A percentile compares a stretch with the other conserved stretches of the same genome.
phyloP scores from a whole-genome alignment of 1,284 basidiomycete species.

The Microbotryum violaceum region DNA sequence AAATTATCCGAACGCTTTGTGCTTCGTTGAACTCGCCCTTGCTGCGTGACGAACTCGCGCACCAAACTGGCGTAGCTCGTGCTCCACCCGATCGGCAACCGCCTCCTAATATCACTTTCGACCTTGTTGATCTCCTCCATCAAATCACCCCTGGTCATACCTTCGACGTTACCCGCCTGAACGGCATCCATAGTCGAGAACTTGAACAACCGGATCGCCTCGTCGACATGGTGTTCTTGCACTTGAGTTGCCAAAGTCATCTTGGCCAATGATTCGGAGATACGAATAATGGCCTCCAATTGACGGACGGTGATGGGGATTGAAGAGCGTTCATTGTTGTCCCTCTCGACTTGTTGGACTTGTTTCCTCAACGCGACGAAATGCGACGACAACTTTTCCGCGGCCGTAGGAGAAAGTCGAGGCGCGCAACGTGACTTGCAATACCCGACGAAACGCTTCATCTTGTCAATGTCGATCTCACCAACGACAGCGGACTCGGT shows the following conservation, averaged over 20 bases:
- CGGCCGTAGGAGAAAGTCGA: constrained; percentile 80
- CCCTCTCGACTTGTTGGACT: constrained; percentile 90
- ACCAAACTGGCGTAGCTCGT: constrained; percentile 90
- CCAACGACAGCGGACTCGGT: constrained; percentile 65
- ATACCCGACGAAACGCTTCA: constrained; percentile 95
- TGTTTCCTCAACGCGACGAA: constrained; percentile 92
- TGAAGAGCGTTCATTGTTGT: constrained; percentile 94
- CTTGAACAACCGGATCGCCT: constrained; percentile 96
- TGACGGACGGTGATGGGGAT: constrained; percentile 96
- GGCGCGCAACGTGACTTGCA: constrained; percentile 98
- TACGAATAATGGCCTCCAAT: constrained; percentile 97
- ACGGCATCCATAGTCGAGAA: constrained; percentile 99
- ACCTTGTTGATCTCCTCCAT: constrained; percentile 91
- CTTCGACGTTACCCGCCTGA: constrained; percentile 83
- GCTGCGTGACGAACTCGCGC: constrained; percentile 89
- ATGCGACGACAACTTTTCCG: constrained; percentile 94
- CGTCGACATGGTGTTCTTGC: constrained; percentile 89
- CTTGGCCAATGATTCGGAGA: constrained; percentile 94
- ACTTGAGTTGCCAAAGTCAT: constrained; percentile 82
- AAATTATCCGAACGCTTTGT: not conserved
- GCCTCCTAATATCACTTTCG: constrained; percentile 78
- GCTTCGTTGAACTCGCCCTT: constrained; percentile 58
- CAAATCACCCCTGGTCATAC: constrained; percentile 81
- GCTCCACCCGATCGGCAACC: constrained; percentile 89
- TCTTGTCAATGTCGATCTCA: constrained; percentile 96